Evolutionary conservation across 805 yeast genomes (phyloP), one percentile per base, ranked within the genome.

Genomic region (Sugiyamaella chiloensis): DNA sequence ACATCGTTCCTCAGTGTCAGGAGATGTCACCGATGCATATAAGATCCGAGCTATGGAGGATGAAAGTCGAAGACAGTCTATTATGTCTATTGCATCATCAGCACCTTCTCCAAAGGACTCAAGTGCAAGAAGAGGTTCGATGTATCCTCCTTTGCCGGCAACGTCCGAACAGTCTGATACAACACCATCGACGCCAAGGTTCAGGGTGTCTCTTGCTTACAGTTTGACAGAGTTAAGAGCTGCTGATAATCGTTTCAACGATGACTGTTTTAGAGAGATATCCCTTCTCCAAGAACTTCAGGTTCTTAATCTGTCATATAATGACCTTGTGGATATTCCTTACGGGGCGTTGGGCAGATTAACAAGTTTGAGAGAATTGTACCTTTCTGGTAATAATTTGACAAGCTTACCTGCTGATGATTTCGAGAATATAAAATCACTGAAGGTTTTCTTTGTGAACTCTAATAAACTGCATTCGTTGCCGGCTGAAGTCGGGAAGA

Each of bases 361-460:
- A 51, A 67, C 72, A 1, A 69, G 71, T 26, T 67, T 93, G 52
- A 74, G 74, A 4, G 87, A 80, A 53, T 69, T 93, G 6, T 87
- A 78, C 60, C 62, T 91, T 24, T 84, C 96, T 0, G 99, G 99
- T 40, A 93, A 91, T 58, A 78, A 81, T 42, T 66, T 93, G 29
- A 74, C 85, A 0, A 77, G 86, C 5, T 69, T 93, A 39, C 95
- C 98, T 0, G 83, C 88, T 20, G 99, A 93, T 56, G 95, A 87
- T 54, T 78, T 93, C 29, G 89, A 79, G 49, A 65, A 68, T 11
- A 71, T 90, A 58, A 68, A 71, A 7, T 69, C 75, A 5, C 70
- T 93, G 58, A 73, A 76, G 46, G 73, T 81, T 0, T 66, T 93
- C 27, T 82, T 76, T 64, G 63, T 89, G 55, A 93, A 91, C 63